phyloP scores from a whole-genome alignment of 23 red algal species.

The Gracilaria vermiculophylla region DNA sequence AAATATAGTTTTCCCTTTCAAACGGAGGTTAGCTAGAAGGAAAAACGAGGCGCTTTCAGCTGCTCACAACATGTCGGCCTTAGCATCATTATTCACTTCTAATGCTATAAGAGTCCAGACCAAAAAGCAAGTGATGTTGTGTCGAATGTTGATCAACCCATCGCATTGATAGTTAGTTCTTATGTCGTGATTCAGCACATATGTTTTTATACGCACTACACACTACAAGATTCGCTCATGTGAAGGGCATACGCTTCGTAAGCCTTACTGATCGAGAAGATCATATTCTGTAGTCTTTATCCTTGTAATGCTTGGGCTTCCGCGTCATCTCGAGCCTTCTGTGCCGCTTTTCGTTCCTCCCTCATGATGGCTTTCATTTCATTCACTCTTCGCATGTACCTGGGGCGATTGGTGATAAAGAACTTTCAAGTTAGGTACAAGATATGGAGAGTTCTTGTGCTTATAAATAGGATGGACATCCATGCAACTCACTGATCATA shows the following conservation, averaged over 20 bases:
- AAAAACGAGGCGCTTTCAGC: too few species aligned
- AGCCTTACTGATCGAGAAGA: not conserved
- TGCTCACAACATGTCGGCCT: too few species aligned
- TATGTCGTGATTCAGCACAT: too few species aligned
- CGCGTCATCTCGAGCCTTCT: constrained; percentile 12
- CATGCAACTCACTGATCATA: constrained; percentile 72
- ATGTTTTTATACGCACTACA: not conserved
- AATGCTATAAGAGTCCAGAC: too few species aligned
- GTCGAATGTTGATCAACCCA: too few species aligned
- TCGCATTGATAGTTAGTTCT: too few species aligned
- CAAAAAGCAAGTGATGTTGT: too few species aligned
- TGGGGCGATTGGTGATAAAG: not conserved
- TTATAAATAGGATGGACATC: not conserved
- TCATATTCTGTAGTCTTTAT: not conserved
- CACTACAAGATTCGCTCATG: not conserved
- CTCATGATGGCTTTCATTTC: constrained; percentile 57
- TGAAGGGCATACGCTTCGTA: not conserved
- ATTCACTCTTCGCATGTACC: constrained; percentile 48
- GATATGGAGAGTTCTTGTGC: not conserved
- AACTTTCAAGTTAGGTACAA: not conserved
- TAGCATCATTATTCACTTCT: too few species aligned
- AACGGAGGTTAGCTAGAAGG: too few species aligned
- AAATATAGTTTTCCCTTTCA: too few species aligned
- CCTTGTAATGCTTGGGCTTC: not conserved
- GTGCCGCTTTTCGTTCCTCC: constrained; percentile 30